These are phyloP conservation scores for Stylonectria norvegica DNA, from an alignment of 2,329 filamentous ascomycete genomes.

Conservation along the genomic window DNA sequence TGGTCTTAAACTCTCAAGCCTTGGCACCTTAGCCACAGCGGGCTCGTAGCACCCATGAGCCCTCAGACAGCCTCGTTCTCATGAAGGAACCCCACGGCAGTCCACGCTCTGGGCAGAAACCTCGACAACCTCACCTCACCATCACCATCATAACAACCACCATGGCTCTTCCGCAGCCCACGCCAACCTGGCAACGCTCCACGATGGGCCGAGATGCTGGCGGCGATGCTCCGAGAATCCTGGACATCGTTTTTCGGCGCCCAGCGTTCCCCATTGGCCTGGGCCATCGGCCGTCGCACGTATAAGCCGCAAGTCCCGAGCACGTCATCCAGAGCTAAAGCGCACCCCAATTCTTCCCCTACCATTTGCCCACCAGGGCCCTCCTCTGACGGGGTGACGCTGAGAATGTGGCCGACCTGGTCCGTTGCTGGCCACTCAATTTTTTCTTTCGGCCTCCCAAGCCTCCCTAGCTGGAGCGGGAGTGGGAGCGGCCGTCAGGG, in stretches of 20 bases:
- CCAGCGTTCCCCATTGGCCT: conserved; percentile 23
- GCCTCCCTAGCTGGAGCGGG: no score
- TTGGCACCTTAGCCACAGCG: no score
- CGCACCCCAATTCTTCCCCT: conserved; percentile 19
- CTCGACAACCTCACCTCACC: no score
- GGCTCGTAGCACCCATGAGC: no score
- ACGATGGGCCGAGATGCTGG: neutral
- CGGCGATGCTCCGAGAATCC: conserved; percentile 27
- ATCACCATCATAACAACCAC: conserved; percentile 7
- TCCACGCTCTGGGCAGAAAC: no score
- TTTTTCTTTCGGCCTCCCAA: conserved; percentile 22
- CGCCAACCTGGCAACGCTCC: no score
- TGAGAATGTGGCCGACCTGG: conserved; percentile 19
- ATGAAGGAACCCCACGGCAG: no score
- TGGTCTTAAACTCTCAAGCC: no score
- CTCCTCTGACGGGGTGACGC: conserved; percentile 1
- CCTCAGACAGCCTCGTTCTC: no score
- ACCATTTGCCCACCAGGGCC: no score
- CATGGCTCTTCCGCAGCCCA: no score
- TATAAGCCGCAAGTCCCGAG: conserved; percentile 33
- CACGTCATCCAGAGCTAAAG: conserved; percentile 34
- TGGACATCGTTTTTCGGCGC: conserved; percentile 14
- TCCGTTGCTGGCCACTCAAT: conserved; percentile 24
- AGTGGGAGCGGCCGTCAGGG: no score
- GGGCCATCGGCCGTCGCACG: conserved; percentile 21